phyloP scores from a whole-genome alignment of 2,329 filamentous ascomycete species.

The Exserohilum turcica region DNA sequence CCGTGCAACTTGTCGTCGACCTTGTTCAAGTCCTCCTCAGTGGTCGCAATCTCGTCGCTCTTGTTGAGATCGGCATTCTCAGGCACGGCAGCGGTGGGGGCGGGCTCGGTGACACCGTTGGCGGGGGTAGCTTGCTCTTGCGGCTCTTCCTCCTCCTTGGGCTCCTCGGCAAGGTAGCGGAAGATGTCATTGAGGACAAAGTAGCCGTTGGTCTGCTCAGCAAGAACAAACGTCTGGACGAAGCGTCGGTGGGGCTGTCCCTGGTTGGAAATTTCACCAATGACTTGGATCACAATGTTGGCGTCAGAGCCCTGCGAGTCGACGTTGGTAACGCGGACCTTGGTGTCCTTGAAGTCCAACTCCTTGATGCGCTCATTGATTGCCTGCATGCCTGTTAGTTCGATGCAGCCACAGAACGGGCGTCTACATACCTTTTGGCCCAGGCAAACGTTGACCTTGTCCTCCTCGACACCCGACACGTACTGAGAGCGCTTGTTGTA shows the following conservation, averaged over 20 bases:
- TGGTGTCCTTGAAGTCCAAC: conserved; percentile 95
- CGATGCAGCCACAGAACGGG: neutral
- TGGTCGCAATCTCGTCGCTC: conserved; percentile 45
- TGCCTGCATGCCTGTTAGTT: conserved; percentile 58
- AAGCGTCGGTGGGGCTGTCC: conserved; percentile 91
- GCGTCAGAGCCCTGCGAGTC: conserved; percentile 91
- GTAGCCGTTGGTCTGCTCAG: conserved; percentile 94
- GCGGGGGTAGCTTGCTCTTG: conserved; percentile 42
- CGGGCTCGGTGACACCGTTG: conserved; percentile 50
- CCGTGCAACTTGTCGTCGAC: conserved; percentile 81
- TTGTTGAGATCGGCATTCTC: conserved; percentile 39
- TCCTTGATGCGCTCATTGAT: conserved; percentile 95
- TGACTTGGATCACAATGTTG: conserved; percentile 96
- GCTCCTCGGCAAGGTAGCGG: conserved; percentile 85
- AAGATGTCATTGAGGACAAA: conserved; percentile 99
- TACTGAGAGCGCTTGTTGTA: conserved; percentile 97
- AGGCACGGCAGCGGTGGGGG: conserved; percentile 41
- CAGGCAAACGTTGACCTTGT: conserved; percentile 82
- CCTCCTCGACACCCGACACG: conserved; percentile 88
- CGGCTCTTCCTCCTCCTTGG: conserved; percentile 66
- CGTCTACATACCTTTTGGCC: conserved; percentile 75
- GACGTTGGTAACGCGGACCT: conserved; percentile 97
- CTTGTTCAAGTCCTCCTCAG: conserved; percentile 53
- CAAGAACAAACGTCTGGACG: conserved; percentile 95
- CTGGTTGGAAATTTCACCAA: conserved; percentile 97